Conservation (phyloP, 2,329 filamentous ascomycete genomes). For the Scytalidium lignicola region DNA sequence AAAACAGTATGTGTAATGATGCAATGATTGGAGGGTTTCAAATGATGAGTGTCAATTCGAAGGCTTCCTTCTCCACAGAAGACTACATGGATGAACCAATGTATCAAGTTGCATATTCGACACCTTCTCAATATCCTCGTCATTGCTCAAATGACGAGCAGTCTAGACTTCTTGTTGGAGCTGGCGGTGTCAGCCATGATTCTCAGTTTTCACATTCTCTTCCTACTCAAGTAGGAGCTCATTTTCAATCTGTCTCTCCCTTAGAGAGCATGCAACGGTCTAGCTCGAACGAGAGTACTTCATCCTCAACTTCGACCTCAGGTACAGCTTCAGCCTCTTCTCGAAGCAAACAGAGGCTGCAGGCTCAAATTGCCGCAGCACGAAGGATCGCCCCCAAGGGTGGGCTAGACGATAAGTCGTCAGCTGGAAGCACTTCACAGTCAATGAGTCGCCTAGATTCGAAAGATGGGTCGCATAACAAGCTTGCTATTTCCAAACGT, state of each 20-base stretch:
- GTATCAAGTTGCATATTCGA: not conserved
- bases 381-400: slow-evolving; percentile 26
- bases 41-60: slow-evolving; percentile 29
- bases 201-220: slow-evolving; percentile 25
- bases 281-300: slow-evolving; percentile 27
- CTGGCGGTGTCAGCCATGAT: slow-evolving; percentile 27
- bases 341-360: slow-evolving; percentile 26
- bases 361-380: slow-evolving; percentile 20
- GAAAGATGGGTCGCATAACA: slow-evolving; percentile 26
- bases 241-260: slow-evolving; percentile 18
- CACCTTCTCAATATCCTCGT: slow-evolving; percentile 13
- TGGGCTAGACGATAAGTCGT: slow-evolving; percentile 19
- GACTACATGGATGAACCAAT: slow-evolving; percentile 12
- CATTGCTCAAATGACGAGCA: slow-evolving; percentile 27
- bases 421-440: slow-evolving; percentile 24
- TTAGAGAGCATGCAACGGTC: slow-evolving; percentile 28
- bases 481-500: slow-evolving; percentile 26
- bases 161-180: slow-evolving; percentile 24
- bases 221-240: slow-evolving; percentile 14
- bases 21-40: slow-evolving; percentile 25
- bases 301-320: slow-evolving; percentile 19
- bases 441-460: slow-evolving; percentile 23
- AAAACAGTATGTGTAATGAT: slow-evolving; percentile 27
- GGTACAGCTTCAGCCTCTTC: slow-evolving; percentile 11
- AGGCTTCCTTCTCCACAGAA: slow-evolving; percentile 23